phyloP scores from a whole-genome alignment of 495 filamentous ascomycete genomes.

The Talaromyces adpressus region DNA sequence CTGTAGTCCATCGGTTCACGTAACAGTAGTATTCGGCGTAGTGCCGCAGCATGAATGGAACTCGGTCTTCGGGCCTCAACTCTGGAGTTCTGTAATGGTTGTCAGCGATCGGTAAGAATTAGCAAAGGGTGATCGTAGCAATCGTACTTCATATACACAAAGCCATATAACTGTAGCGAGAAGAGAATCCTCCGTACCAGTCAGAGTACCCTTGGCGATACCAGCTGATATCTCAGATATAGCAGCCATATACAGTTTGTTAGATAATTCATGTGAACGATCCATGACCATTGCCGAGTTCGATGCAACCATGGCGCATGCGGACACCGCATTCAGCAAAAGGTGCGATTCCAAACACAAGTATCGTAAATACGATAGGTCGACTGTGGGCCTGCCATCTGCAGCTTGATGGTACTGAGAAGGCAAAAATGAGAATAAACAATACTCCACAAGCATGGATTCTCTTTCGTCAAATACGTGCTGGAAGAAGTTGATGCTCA shows the following conservation, averaged over 20 bases:
- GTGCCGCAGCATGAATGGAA: slow-evolving; percentile 1
- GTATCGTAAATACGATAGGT: slow-evolving; percentile 4
- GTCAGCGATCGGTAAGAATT: not conserved
- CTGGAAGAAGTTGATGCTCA: not conserved
- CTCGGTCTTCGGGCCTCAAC: not conserved
- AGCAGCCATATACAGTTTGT: not conserved
- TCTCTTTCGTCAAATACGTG: not conserved
- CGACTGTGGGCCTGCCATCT: slow-evolving; percentile 5
- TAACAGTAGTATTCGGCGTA: not conserved
- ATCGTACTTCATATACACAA: slow-evolving; percentile 1
- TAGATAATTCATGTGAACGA: not conserved
- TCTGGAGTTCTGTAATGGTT: not conserved
- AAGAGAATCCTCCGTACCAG: slow-evolving; percentile 1
- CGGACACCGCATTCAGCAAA: slow-evolving; percentile 1
- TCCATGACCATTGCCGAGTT: not conserved
- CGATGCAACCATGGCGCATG: not conserved
- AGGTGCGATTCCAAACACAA: slow-evolving; percentile 1
- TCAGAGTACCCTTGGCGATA: not conserved
- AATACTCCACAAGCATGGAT: not conserved
- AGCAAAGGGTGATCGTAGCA: not conserved
- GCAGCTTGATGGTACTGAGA: slow-evolving; percentile 6
- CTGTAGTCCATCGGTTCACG: not conserved
- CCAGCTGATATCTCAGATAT: slow-evolving; percentile 4
- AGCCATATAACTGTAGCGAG: slow-evolving; percentile 2
- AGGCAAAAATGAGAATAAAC: not conserved